A percentile compares a stretch with the other conserved stretches of the same genome.
phyloP scores from a whole-genome alignment of 2,329 filamentous ascomycete genomes.

The Elsinoe fawcettii region DNA sequence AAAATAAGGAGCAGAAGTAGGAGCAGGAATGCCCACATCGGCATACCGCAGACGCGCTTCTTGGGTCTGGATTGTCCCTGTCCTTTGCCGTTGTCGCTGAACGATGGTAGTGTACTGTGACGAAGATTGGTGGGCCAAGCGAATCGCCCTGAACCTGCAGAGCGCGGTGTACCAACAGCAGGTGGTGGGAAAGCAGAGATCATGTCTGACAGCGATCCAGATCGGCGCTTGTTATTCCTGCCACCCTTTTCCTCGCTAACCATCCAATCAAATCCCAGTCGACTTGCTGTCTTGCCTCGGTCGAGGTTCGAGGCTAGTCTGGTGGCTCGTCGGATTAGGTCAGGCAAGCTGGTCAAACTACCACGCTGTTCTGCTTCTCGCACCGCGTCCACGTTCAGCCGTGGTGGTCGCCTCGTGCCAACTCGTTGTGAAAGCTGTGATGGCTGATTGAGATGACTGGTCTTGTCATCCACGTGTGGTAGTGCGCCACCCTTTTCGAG shows the following conservation, averaged over 20 bases:
- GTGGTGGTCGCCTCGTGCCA: conserved; percentile 52
- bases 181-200: conserved; percentile 58
- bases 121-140: conserved; percentile 16
- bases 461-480: conserved; percentile 26
- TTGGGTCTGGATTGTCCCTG: conserved; percentile 10
- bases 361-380: conserved; percentile 73
- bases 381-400: conserved; percentile 74
- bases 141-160: conserved; percentile 16
- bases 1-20: conserved; percentile 58
- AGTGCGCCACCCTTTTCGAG: conserved; percentile 30
- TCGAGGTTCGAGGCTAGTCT: conserved; percentile 81
- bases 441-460: conserved; percentile 24
- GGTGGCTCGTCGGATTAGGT: conserved; percentile 83
- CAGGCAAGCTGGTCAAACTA: conserved; percentile 84
- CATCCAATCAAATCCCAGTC: conserved; percentile 44
- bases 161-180: conserved; percentile 34
- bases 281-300: conserved; percentile 61
- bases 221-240: conserved; percentile 27
- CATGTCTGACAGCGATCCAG: conserved; percentile 55
- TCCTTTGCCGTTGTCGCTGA: conserved; percentile 16
- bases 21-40: conserved; percentile 67
- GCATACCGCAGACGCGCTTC: conserved; percentile 73
- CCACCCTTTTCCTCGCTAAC: conserved; percentile 28
- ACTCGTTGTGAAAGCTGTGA: conserved; percentile 34
- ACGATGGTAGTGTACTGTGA: conserved; percentile 16